phyloP scores from a whole-genome alignment of 1,284 basidiomycete species.

The Marasmius tenuissimus region DNA sequence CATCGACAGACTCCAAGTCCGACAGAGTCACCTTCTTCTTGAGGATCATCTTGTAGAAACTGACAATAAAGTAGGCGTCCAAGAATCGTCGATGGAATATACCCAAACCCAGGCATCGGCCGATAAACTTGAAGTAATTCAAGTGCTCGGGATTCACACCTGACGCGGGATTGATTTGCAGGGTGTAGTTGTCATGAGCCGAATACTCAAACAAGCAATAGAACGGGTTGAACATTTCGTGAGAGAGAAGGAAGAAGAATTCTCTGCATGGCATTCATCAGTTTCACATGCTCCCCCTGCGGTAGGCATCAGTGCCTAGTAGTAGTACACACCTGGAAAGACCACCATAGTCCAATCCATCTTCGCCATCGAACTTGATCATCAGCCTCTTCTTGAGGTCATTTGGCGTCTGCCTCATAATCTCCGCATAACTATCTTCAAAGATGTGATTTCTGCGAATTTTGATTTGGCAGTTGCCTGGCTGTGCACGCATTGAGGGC shows the following conservation, averaged over 20 bases:
- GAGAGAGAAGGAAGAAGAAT: conserved; percentile 89
- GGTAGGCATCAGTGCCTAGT: not conserved
- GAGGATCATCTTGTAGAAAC: conserved; percentile 97
- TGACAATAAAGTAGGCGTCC: conserved; percentile 95
- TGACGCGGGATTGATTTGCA: conserved; percentile 94
- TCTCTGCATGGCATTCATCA: conserved; percentile 42
- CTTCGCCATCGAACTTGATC: conserved; percentile 98
- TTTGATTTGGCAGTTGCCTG: conserved; percentile 94
- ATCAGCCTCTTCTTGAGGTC: conserved; percentile 94
- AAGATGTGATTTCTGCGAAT: conserved; percentile 93
- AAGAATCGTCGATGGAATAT: conserved; percentile 97
- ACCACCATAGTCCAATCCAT: conserved; percentile 95
- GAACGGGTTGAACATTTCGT: conserved; percentile 96
- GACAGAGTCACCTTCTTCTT: conserved; percentile 87
- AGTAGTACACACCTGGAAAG: conserved; percentile 67
- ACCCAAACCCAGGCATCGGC: conserved; percentile 86
- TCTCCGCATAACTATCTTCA: conserved; percentile 94
- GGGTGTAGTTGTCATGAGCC: conserved; percentile 94
- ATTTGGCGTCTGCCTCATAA: conserved; percentile 92
- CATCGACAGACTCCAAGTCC: conserved; percentile 88
- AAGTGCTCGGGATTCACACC: conserved; percentile 95
- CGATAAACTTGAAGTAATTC: conserved; percentile 98
- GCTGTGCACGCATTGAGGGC: conserved; percentile 85
- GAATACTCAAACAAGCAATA: conserved; percentile 98
- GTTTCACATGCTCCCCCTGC: conserved; percentile 8